phyloP scores from a whole-genome alignment of 176 grass and related monocot genomes.

The Oryza australiensis region DNA sequence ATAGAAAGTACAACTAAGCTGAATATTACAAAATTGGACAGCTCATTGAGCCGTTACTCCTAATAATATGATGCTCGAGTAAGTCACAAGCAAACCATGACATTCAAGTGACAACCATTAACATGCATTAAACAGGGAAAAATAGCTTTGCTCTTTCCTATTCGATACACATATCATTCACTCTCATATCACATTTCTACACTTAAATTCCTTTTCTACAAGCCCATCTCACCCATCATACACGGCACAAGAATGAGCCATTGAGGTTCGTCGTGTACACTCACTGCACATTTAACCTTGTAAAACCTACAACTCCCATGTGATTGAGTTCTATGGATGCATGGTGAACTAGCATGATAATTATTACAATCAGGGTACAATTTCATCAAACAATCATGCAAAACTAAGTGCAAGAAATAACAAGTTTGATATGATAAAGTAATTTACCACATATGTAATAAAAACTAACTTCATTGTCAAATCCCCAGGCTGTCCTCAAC shows the following conservation, averaged over 20 bases:
- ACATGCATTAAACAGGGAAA: background rate
- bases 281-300: background rate
- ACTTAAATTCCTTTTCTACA: background rate
- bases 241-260: background rate
- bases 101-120: background rate
- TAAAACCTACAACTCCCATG: background rate
- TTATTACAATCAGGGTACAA: background rate
- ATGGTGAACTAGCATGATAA: background rate
- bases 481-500: constrained; percentile 83
- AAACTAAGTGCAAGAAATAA: constrained; percentile 31
- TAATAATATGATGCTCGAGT: background rate
- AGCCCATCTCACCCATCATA: background rate
- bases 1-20: background rate
- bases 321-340: constrained; percentile 1
- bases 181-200: background rate
- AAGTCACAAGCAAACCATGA: background rate
- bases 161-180: background rate
- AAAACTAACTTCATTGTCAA: constrained; percentile 96
- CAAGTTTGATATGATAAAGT: constrained; percentile 27
- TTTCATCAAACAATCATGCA: constrained; percentile 14
- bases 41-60: background rate
- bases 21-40: background rate
- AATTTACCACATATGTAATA: constrained; percentile 99
- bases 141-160: background rate
- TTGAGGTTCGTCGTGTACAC: background rate